A percentile compares a stretch with the other conserved stretches of the same genome.
Conservation (phyloP, 495 filamentous ascomycete genomes). For the Rhypophila decipiens region DNA sequence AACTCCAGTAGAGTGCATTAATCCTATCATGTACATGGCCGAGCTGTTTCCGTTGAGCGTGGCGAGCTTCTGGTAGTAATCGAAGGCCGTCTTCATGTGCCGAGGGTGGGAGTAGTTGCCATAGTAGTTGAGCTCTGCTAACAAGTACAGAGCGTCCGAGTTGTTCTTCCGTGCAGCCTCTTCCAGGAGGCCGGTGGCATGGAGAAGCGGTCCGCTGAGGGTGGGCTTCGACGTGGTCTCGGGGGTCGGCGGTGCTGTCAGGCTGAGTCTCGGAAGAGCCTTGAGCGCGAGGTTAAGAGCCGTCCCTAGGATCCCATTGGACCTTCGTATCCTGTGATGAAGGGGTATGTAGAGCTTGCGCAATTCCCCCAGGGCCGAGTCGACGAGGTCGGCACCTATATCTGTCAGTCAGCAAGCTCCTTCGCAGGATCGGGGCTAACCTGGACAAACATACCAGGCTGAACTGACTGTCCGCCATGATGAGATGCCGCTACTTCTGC, state of each 20-base stretch:
- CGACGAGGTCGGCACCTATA: slow-evolving; percentile 40
- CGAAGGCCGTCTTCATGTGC: slow-evolving; percentile 76
- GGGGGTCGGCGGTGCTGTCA: slow-evolving; percentile 31
- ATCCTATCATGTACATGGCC: slow-evolving; percentile 89
- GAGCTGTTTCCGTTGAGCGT: slow-evolving; percentile 76
- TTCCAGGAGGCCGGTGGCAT: slow-evolving; percentile 69
- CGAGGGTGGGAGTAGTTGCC: slow-evolving; percentile 88
- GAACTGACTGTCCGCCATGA: slow-evolving; percentile 8
- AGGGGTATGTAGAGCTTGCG: slow-evolving; percentile 34
- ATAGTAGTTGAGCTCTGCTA: slow-evolving; percentile 95
- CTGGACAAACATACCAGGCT: slow-evolving; percentile 21
- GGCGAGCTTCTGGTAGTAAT: slow-evolving; percentile 73
- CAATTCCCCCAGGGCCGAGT: slow-evolving; percentile 35
- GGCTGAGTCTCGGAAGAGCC: slow-evolving; percentile 36
- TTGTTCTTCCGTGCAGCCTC: slow-evolving; percentile 69
- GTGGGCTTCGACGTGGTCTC: slow-evolving; percentile 14
- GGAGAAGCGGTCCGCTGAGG: slow-evolving; percentile 35
- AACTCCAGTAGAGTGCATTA: slow-evolving; percentile 93
- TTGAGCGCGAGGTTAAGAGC: slow-evolving; percentile 31
- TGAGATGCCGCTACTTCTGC: slow-evolving; percentile 21
- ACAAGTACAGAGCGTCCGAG: slow-evolving; percentile 80
- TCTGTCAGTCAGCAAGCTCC: slow-evolving; percentile 7
- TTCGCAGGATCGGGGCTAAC: background rate
- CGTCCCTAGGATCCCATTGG: slow-evolving; percentile 30
- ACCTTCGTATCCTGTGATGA: slow-evolving; percentile 30